Base-by-base conservation (phyloP, 139 green algal species). In the Penium margaritaceum region DNA sequence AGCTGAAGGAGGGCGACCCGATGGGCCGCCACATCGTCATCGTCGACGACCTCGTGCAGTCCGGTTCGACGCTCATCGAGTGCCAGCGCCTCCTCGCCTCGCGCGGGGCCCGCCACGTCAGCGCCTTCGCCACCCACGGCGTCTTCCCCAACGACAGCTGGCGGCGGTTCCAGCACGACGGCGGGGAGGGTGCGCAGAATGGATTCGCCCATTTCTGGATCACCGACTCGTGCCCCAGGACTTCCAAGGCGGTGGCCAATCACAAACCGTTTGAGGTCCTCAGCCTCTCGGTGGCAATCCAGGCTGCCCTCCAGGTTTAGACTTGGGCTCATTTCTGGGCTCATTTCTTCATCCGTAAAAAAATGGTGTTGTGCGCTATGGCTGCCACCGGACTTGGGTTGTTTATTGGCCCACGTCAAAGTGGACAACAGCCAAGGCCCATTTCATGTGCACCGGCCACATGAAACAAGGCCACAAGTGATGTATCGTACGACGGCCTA, bases 11-110 rank as follows among this genome's bases (percentile, higher is more conserved):
- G 79, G 94, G 94, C 3, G 85, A 91, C 21, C 84, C 90, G 0
- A 58, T 75, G 46, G 90, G 87, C 27, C 87, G 91, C 24, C 93
- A 98, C 74, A 88, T 98, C 14, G 89, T 98, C 29, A 97, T 98
- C 43, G 93, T 98, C 32, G 93, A 98, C 74, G 93, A 98, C 77
- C 87, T 98, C 53, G 93, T 98, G 65, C 93, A 98, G 84, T 91
- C 86, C 2, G 92, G 94, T 29, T 87, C 90, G 61, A 98, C 94
- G 2, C 84, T 98, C 6, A 91, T 96, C 5, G 92, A 98, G 82
- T 97, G 93, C 86, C 88, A 92, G 63, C n/a, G n/a, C n/a, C n/a
- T 97, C 71, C 84, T 98, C 27, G 72, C 75, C 1, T 66, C 67
- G 5, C 57, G 86, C 3, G 89, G 89, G 1, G 90, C 90, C 2